Percentiles rank a stretch among this genome's conserved stretches.
phyloP scores from a whole-genome alignment of 768 basidiomycete species.

The Macrocybe gigantea region DNA sequence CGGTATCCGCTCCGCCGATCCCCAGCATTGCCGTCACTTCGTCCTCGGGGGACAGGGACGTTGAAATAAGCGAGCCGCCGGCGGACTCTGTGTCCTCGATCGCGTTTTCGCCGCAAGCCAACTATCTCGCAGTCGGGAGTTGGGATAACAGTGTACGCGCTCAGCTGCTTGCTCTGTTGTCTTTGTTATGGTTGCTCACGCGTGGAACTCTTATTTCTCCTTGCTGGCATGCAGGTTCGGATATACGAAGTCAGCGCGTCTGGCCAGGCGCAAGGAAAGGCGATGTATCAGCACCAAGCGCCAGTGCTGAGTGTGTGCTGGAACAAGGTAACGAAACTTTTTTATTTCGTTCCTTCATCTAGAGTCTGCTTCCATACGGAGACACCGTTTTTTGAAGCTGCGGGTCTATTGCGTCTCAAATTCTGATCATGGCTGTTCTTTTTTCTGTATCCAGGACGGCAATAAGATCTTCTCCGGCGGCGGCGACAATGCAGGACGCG shows the following conservation, averaged over 20 bases:
- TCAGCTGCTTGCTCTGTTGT: too few relatives aligned
- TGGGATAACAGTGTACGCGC: slow-evolving; percentile 85
- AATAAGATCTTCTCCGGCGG: slow-evolving; percentile 89
- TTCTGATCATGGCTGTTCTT: neutral
- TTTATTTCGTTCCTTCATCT: neutral
- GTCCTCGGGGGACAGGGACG: slow-evolving; percentile 41
- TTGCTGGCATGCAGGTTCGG: slow-evolving; percentile 52
- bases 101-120: slow-evolving; percentile 74
- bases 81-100: slow-evolving; percentile 82
- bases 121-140: slow-evolving; percentile 85
- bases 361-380: too few relatives aligned
- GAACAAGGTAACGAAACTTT: slow-evolving; percentile 58
- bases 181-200: neutral
- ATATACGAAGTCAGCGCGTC: slow-evolving; percentile 83
- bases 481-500: slow-evolving; percentile 88
- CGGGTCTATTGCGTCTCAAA: neutral
- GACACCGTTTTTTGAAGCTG: too few relatives aligned
- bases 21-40: too few relatives aligned
- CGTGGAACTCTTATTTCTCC: too few relatives aligned
- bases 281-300: slow-evolving; percentile 85
- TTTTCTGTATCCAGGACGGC: slow-evolving; percentile 57
- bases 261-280: slow-evolving; percentile 82
- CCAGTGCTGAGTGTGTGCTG: slow-evolving; percentile 87
- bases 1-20: too few relatives aligned
- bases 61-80: slow-evolving; percentile 76